Conservation (phyloP, 208 protist genomes). For the Leishmania mexicana region DNA sequence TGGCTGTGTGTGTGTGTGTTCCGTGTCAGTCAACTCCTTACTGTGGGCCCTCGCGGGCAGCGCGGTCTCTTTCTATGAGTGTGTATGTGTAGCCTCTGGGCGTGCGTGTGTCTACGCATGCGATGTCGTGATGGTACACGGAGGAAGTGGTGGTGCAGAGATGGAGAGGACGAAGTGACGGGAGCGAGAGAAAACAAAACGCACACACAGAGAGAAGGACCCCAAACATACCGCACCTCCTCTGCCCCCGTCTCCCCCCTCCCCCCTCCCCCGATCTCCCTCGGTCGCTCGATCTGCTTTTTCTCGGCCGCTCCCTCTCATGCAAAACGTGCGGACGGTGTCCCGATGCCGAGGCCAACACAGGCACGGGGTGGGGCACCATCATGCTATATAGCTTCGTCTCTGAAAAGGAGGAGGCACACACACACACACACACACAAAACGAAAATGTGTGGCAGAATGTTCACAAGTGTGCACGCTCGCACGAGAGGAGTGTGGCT, state of each 20-base stretch:
- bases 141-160: background rate
- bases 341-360: background rate
- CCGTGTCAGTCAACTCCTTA: too few species aligned
- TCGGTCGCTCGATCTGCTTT: background rate
- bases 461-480: background rate
- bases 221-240: background rate
- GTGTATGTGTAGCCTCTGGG: too few species aligned
- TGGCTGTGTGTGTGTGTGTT: too few species aligned
- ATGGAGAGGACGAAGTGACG: background rate
- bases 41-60: too few species aligned
- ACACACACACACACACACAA: too few species aligned
- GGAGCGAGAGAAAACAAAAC: too few species aligned
- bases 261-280: too few species aligned
- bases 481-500: background rate
- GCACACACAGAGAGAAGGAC: background rate
- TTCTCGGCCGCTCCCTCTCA: background rate
- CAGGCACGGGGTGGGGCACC: too few species aligned
- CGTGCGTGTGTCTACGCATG: background rate
- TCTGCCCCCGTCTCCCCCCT: background rate
- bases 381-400: background rate
- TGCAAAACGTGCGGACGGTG: background rate
- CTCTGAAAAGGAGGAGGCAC: too few species aligned
- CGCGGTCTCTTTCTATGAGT: too few species aligned
- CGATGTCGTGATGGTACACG: background rate
- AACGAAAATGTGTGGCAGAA: background rate